Base-by-base conservation (phyloP, 1,139 yeast species). In the Taphrina wiesneri region DNA sequence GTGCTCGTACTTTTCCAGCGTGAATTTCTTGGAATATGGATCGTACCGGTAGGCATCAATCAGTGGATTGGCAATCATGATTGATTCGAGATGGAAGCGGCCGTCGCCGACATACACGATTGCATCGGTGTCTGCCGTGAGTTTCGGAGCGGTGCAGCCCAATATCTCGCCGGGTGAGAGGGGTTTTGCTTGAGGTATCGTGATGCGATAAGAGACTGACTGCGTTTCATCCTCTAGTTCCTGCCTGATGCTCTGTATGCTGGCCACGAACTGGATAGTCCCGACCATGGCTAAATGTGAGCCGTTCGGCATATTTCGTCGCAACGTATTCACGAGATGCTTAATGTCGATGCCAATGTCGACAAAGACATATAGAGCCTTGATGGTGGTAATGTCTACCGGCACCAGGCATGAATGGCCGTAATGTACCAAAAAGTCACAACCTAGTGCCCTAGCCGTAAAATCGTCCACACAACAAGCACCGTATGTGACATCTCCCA, bases 401-500 rank as follows among this genome's bases (percentile, higher is more conserved):
- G 99, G 99, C 0, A 93, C 98, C 62, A 93, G 80, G 77, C 99
- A 93, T 15, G 97, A 91, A 75, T 93, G 99, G 1, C 99, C 99
- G 76, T 93, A 93, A 77, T 95, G 99, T 13, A 93, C 91, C 67
- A 93, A 86, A 72, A 92, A 88, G 75, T 93, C 99, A 77, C 99
- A 95, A 65, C 89, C 96, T 54, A 93, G 78, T 0, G 98, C 86
- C 68, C 92, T 80, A 2, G 99, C 99, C 0, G 99, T 92, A 74
- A 82, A 93, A 75, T 93, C 99, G 75, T 93, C 99, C 63, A 93
- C 91, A 77, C 99, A 93, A 75, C 99, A 93, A 0, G 99, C 99
- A 39, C 99, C 99, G 73, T 93, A 93, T 0, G 97, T 90, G 0
- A 93, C 99, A 76, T 93, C 99, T 1, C 99, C 99, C 99, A 93